phyloP scores from a whole-genome alignment of 129 eudicot genomes.

The Tagetes erecta region DNA sequence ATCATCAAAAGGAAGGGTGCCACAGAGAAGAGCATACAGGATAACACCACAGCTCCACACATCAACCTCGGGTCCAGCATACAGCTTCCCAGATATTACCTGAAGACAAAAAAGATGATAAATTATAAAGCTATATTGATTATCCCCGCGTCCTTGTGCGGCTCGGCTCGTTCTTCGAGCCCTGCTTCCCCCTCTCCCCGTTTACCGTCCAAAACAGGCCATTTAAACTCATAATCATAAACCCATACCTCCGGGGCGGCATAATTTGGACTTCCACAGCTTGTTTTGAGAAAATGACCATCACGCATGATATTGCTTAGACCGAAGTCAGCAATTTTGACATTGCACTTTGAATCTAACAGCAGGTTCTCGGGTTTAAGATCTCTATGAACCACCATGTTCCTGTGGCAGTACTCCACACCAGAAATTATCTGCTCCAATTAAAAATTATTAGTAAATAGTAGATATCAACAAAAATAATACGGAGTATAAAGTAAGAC shows the following conservation, averaged over 20 bases:
- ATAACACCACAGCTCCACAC: slow-evolving; percentile 99
- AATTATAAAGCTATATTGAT: not conserved
- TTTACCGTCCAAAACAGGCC: no score
- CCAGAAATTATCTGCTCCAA: slow-evolving; percentile 86
- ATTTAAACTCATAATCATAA: not conserved
- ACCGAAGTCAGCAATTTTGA: slow-evolving; percentile 97
- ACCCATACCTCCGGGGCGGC: slow-evolving; percentile 92
- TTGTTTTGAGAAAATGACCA: slow-evolving; percentile 96
- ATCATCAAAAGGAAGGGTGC: slow-evolving; percentile 97
- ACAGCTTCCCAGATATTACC: slow-evolving; percentile 96
- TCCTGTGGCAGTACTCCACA: slow-evolving; percentile 95
- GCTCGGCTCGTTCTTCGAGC: no score
- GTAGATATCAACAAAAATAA: not conserved
- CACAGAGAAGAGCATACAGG: slow-evolving; percentile 96
- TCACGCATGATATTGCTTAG: slow-evolving; percentile 96
- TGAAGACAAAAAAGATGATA: slow-evolving; percentile 2
- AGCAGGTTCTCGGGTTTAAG: slow-evolving; percentile 91
- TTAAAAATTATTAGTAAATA: slow-evolving; percentile 20
- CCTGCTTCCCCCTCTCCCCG: no score
- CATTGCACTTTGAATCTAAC: slow-evolving; percentile 80
- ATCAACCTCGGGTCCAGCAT: slow-evolving; percentile 98
- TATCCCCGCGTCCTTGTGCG: no score
- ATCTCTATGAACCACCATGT: slow-evolving; percentile 98
- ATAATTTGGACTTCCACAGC: slow-evolving; percentile 98
- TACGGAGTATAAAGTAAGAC: not conserved